A percentile compares a stretch with the other conserved stretches of the same genome.
Conservation (phyloP, 345 rosid genomes). For the Passiflora organensis region DNA sequence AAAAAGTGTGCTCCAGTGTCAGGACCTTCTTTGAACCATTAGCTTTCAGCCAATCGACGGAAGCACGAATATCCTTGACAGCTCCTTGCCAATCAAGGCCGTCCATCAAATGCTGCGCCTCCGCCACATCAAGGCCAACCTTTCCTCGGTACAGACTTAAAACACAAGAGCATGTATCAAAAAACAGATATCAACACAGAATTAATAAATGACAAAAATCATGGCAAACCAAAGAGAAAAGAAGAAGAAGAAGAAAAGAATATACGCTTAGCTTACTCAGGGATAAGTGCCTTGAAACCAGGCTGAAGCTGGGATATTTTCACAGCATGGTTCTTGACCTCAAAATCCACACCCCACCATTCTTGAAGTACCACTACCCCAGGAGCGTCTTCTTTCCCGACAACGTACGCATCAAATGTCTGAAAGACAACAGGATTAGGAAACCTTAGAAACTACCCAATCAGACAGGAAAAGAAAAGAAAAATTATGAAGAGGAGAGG, state of each 20-base stretch:
- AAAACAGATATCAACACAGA: neutral
- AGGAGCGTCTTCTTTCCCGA: slow-evolving; percentile 85
- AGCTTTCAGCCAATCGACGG: slow-evolving; percentile 81
- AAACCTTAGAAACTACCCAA: neutral
- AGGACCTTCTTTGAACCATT: slow-evolving; percentile 84
- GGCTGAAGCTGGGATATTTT: slow-evolving; percentile 75
- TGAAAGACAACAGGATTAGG: slow-evolving; percentile 17
- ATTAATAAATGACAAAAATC: neutral
- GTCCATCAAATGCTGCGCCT: slow-evolving; percentile 90
- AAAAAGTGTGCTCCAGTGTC: too few species aligned
- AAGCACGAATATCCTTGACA: slow-evolving; percentile 76
- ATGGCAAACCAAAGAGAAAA: neutral
- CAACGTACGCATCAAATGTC: slow-evolving; percentile 88
- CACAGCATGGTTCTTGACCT: slow-evolving; percentile 85
- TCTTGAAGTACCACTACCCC: slow-evolving; percentile 92
- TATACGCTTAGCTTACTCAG: slow-evolving; percentile 47
- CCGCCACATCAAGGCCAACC: slow-evolving; percentile 83
- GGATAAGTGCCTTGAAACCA: slow-evolving; percentile 84
- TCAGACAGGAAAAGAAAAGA: neutral
- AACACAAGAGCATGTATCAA: slow-evolving; percentile 1
- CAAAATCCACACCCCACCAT: slow-evolving; percentile 99
- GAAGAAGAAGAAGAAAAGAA: neutral
- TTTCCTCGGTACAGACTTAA: slow-evolving; percentile 86
- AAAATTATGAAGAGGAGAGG: neutral
- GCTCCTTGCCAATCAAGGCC: slow-evolving; percentile 97